A percentile compares a stretch with the other conserved stretches of the same genome.
Conservation (phyloP, 2,329 filamentous ascomycete species). For the Aspergillus japonicus region DNA sequence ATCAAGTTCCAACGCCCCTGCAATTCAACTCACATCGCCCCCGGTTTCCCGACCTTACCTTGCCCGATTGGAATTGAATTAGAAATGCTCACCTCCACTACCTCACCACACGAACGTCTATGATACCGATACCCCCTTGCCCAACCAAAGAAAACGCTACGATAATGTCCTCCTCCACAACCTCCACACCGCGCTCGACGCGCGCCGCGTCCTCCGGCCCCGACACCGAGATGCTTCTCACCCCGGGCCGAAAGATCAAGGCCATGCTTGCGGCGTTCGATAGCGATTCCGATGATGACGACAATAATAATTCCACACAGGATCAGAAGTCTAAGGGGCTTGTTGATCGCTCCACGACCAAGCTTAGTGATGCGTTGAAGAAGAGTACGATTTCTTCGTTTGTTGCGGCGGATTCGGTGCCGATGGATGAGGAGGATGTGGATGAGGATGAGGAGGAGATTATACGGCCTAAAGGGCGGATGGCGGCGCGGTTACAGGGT, state of each 20-base stretch:
- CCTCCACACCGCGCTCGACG: constrained; percentile 35
- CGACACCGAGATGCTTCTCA: constrained; percentile 33
- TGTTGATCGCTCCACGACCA: neutral
- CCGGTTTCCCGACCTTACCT: too few relatives aligned
- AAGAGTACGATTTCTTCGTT: constrained; percentile 2
- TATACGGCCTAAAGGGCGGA: constrained; percentile 59
- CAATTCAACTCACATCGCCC: neutral
- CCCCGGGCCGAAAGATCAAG: constrained; percentile 49
- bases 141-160: too few relatives aligned
- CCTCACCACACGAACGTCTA: neutral
- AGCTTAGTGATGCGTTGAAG: constrained; percentile 4
- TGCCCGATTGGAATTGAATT: too few relatives aligned
- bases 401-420: neutral
- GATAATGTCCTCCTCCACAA: constrained; percentile 24
- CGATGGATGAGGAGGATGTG: constrained; percentile 22
- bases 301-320: constrained; percentile 35
- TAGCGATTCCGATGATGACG: constrained; percentile 37
- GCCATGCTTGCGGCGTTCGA: constrained; percentile 51
- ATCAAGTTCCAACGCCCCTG: too few relatives aligned
- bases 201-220: constrained; percentile 31
- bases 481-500: constrained; percentile 64
- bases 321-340: constrained; percentile 9
- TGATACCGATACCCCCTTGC: constrained; percentile 4
- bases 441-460: constrained; percentile 49
- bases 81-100: too few relatives aligned